A percentile compares a stretch with the other conserved stretches of the same genome.
phyloP scores from a whole-genome alignment of 805 yeast genomes.

The Cyberlindnera amylophila region DNA sequence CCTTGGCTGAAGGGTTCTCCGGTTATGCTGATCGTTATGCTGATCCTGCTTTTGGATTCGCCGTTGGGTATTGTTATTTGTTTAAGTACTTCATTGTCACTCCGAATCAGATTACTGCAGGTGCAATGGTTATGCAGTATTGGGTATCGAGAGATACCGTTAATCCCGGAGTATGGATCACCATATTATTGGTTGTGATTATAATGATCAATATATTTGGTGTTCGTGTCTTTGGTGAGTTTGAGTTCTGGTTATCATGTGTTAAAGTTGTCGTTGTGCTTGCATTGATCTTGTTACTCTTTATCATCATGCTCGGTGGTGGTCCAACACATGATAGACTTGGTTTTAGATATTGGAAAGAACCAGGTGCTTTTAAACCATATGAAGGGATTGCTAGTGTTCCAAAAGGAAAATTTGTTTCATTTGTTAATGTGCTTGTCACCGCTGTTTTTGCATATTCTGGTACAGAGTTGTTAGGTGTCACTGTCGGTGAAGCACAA shows the following conservation, averaged over 20 bases:
- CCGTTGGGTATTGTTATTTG: constrained; percentile 28
- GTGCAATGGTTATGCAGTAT: constrained; percentile 44
- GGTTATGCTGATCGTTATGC: constrained; percentile 50
- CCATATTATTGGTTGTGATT: constrained; percentile 38
- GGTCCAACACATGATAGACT: constrained; percentile 70
- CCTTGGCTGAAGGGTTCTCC: constrained; percentile 64
- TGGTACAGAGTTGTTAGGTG: constrained; percentile 68
- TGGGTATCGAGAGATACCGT: constrained; percentile 42
- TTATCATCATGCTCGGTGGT: constrained; percentile 72
- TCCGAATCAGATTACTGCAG: constrained; percentile 49
- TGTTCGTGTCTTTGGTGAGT: constrained; percentile 53
- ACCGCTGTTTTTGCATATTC: constrained; percentile 67
- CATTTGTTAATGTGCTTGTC: constrained; percentile 58
- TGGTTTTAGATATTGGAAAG: constrained; percentile 67
- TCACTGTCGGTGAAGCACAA: constrained; percentile 70
- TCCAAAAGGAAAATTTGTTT: constrained; percentile 51
- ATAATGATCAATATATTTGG: constrained; percentile 47
- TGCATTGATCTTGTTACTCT: constrained; percentile 38
- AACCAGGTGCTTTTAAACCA: constrained; percentile 62
- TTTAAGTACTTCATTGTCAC: constrained; percentile 27
- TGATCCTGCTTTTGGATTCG: constrained; percentile 27
- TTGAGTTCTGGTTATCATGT: constrained; percentile 47
- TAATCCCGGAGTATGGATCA: constrained; percentile 62
- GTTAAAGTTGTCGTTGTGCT: constrained; percentile 49
- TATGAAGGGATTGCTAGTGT: constrained; percentile 43